Conservation (phyloP, 768 basidiomycete species). For the Pisolithus sp. region DNA sequence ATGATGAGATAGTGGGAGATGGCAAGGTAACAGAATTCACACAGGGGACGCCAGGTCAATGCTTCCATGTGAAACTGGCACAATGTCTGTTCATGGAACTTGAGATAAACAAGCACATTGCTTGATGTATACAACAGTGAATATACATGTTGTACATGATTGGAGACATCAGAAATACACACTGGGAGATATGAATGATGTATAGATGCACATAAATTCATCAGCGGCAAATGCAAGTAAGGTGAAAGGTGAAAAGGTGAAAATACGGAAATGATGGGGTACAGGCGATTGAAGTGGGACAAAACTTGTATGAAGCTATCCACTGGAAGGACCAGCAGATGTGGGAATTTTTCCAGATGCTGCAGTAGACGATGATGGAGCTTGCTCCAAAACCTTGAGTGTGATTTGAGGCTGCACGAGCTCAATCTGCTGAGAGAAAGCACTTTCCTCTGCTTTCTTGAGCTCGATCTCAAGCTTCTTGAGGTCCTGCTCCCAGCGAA, state of each 20-base stretch:
- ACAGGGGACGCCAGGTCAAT: neutral
- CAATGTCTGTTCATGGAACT: neutral
- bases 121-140: neutral
- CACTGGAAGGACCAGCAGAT: neutral
- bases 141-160: neutral
- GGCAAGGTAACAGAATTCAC: neutral
- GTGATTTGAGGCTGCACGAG: neutral
- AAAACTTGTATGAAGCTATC: neutral
- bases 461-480: slow-evolving; percentile 2
- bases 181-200: neutral
- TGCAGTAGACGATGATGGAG: neutral
- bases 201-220: neutral
- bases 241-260: neutral
- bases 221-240: neutral
- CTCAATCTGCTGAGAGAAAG: neutral
- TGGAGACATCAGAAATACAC: neutral
- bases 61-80: neutral
- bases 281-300: neutral
- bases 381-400: neutral
- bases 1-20: neutral
- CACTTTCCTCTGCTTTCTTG: neutral
- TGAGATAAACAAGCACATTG: neutral
- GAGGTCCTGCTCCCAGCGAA: neutral
- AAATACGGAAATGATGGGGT: too few relatives aligned
- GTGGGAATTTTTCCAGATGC: too few relatives aligned